These are phyloP conservation scores for Nothophoma quercina DNA, from an alignment of 2,329 filamentous ascomycete genomes.

Conservation along the genomic window DNA sequence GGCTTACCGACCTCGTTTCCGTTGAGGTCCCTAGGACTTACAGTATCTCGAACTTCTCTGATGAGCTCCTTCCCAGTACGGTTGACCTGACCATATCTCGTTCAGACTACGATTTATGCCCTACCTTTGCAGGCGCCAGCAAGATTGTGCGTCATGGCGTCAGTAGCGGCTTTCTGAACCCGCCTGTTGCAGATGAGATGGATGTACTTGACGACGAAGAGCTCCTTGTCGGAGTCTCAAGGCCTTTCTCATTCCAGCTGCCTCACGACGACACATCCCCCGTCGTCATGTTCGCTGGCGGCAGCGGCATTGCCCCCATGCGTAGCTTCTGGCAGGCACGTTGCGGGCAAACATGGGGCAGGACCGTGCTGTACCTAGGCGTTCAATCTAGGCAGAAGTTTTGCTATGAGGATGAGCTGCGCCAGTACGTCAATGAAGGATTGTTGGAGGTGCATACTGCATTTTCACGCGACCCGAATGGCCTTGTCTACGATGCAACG, in stretches of 20 bases:
- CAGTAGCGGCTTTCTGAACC: slow-evolving; percentile 64
- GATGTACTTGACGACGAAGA: slow-evolving; percentile 53
- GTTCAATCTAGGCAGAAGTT: slow-evolving; percentile 34
- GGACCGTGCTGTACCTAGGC: slow-evolving; percentile 31
- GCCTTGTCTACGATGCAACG: slow-evolving; percentile 56
- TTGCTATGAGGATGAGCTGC: slow-evolving; percentile 33
- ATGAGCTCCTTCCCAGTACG: slow-evolving; percentile 60
- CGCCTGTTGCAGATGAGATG: slow-evolving; percentile 51
- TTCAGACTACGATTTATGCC: slow-evolving; percentile 59
- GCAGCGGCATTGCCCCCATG: slow-evolving; percentile 38
- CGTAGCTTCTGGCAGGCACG: slow-evolving; percentile 37
- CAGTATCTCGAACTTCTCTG: slow-evolving; percentile 55
- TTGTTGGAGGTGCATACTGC: slow-evolving; percentile 62
- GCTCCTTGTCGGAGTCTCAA: slow-evolving; percentile 61
- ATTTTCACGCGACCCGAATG: slow-evolving; percentile 60
- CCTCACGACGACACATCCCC: slow-evolving; percentile 60
- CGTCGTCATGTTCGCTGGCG: slow-evolving; percentile 62
- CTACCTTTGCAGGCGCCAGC: slow-evolving; percentile 28
- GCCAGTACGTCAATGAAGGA: slow-evolving; percentile 51
- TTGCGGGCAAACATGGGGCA: slow-evolving; percentile 28
- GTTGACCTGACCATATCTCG: slow-evolving; percentile 62
- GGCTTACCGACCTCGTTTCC: slow-evolving; percentile 30
- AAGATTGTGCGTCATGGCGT: slow-evolving; percentile 54
- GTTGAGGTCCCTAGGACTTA: slow-evolving; percentile 36
- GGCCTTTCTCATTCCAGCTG: slow-evolving; percentile 61